These are phyloP conservation scores for Aspergillus indologenus DNA, from an alignment of 495 filamentous ascomycete species.

Conservation along the genomic window DNA sequence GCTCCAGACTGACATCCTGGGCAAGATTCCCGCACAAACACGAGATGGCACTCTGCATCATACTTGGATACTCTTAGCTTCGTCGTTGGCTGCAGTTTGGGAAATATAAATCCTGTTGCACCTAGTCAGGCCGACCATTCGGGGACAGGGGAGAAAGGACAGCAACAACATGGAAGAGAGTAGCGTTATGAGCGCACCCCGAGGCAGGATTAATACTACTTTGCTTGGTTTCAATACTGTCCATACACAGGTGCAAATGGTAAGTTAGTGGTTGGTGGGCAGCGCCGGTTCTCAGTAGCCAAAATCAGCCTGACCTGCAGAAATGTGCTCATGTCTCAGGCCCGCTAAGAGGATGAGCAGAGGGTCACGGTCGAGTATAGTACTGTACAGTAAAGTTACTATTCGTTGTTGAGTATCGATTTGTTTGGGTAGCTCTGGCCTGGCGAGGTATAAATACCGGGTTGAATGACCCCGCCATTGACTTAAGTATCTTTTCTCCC, in stretches of 20 bases:
- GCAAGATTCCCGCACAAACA: conserved; percentile 56
- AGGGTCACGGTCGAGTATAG: no score
- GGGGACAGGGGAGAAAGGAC: no score
- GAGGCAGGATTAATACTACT: background rate
- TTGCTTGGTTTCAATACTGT: no score
- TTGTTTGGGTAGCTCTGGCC: no score
- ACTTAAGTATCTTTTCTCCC: background rate
- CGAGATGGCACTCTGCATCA: conserved; percentile 34
- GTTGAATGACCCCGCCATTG: conserved; percentile 9
- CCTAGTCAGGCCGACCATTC: no score
- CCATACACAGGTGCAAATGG: no score
- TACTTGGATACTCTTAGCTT: background rate
- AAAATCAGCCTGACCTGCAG: conserved; percentile 21
- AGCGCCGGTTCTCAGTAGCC: no score
- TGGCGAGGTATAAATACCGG: conserved; percentile 19
- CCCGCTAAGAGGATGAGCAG: conserved; percentile 2
- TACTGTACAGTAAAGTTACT: no score
- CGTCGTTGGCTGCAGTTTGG: background rate
- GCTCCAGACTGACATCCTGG: conserved; percentile 40
- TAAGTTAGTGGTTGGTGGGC: background rate
- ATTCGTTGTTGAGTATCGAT: no score
- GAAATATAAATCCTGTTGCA: background rate
- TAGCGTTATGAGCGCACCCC: background rate
- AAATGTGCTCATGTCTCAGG: conserved; percentile 25
- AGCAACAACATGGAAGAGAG: no score